Evolutionary conservation across 345 rosid species (phyloP), one percentile per base, ranked within the genome.

Genomic region (Mangifera indica): DNA sequence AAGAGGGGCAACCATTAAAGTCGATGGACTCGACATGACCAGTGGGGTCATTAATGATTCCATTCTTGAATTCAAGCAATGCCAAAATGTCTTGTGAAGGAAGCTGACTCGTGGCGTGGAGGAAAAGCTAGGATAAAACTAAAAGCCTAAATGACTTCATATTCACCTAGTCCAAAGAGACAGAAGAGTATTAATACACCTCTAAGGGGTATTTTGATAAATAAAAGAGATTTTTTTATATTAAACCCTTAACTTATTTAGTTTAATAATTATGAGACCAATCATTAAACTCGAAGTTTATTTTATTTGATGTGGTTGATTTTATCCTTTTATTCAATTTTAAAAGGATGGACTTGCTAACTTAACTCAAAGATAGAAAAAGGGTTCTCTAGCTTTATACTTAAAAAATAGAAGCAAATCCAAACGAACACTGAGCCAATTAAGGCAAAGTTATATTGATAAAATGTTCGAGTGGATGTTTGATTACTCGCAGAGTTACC

Each of bases 31-130:
- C 2, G 99, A 95, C 97, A 86, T 80, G 92, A 46, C 98, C 97
- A 17, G 98, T 86, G 24, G 99, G 99, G 79, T 95, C 99, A 83
- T 91, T 93, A 81, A 86, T 91, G 70, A 95, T 83, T 42, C 96
- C 96, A 85, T 92, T 95, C 88, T 95, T 92, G 84, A 90, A 95
- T 74, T 89, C 93, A 15, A 90, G 98, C 86, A 95, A 82, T 45
- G 97, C 92, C 79, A 95, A 81, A 62, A 95, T 95, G 73, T 92
- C 99, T 80, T 89, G 98, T 20, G 99, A 95, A 44, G 98, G 99
- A 80, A 92, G 97, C 79, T 95, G 99, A 52, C 91, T 98, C 83
- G 83, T 73, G 15, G 90, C 81, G 70, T 84, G 77, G 44, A 91
- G 15, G 71, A 82, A 77, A 65, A 86, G 72, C 44, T 81, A 57